Conservation (phyloP, 805 yeast species). For the Wickerhamiella cacticola region DNA sequence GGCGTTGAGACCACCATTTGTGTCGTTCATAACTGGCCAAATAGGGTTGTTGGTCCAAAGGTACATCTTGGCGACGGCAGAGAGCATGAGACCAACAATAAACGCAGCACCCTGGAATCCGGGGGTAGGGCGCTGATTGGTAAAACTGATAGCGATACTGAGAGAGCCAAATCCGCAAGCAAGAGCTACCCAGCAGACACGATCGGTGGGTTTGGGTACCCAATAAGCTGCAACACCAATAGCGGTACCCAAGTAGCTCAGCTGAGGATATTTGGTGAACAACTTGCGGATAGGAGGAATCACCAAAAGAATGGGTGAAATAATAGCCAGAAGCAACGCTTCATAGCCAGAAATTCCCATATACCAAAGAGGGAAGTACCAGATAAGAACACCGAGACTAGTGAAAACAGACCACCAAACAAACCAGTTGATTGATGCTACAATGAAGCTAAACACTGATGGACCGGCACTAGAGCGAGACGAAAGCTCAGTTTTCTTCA, state of each 20-base stretch:
- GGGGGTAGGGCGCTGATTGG: conserved; percentile 28
- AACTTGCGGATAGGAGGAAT: conserved; percentile 35
- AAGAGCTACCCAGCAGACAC: conserved; percentile 51
- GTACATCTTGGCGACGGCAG: conserved; percentile 64
- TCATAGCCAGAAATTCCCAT: conserved; percentile 97
- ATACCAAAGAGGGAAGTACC: conserved; percentile 97
- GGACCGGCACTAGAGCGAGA: no score
- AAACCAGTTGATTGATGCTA: conserved; percentile 46
- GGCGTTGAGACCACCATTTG: conserved; percentile 76
- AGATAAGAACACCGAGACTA: conserved; percentile 70
- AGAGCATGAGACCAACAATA: conserved; percentile 56
- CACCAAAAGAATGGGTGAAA: conserved; percentile 45
- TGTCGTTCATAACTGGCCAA: conserved; percentile 86
- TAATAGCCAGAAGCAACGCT: conserved; percentile 45
- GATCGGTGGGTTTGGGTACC: conserved; percentile 52
- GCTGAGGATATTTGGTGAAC: conserved; percentile 37
- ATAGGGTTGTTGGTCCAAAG: conserved; percentile 81
- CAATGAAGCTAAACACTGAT: conserved; percentile 23
- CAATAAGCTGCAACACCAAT: conserved; percentile 68
- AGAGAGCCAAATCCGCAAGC: conserved; percentile 56
- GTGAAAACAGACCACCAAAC: conserved; percentile 79
- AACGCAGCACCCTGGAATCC: conserved; percentile 44
- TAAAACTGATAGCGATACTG: conserved; percentile 45
- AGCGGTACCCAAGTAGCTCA: conserved; percentile 43
- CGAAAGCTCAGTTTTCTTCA: conserved; percentile 16